These are phyloP conservation scores for Apiospora marii DNA, from an alignment of 2,329 filamentous ascomycete genomes.

Conservation along the genomic window DNA sequence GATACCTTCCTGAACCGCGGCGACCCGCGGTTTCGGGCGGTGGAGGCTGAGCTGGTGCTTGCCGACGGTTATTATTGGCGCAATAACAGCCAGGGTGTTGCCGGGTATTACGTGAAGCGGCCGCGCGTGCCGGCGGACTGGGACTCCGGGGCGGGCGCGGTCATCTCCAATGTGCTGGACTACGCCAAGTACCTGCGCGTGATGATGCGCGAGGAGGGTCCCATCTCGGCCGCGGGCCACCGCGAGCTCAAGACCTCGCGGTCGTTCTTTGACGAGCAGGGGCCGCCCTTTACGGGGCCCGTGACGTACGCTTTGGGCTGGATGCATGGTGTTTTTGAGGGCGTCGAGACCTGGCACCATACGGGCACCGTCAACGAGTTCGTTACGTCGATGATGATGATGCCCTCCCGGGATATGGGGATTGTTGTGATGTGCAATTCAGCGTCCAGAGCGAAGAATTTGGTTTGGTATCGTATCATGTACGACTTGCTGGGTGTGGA, in stretches of 20 bases:
- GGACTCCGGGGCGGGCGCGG: constrained; percentile 51
- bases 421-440: constrained; percentile 42
- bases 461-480: constrained; percentile 40
- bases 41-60: constrained; percentile 38
- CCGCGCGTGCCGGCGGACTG: constrained; percentile 37
- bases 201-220: constrained; percentile 42
- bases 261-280: constrained; percentile 30
- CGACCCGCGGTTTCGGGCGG: constrained; percentile 34
- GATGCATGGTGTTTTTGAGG: constrained; percentile 36
- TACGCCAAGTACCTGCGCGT: constrained; percentile 46
- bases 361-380: constrained; percentile 40
- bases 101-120: neutral
- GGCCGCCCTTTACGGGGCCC: constrained; percentile 32
- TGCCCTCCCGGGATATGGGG: constrained; percentile 43
- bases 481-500: constrained; percentile 38
- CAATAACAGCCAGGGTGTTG: constrained; percentile 24
- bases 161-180: constrained; percentile 49
- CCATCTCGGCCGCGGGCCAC: constrained; percentile 38
- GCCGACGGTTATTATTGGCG: constrained; percentile 54
- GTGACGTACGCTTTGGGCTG: constrained; percentile 43
- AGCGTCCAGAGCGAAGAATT: constrained; percentile 28
- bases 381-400: constrained; percentile 41
- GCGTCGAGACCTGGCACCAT: constrained; percentile 42
- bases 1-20: constrained; percentile 47
- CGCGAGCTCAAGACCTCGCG: constrained; percentile 40